Evolutionary conservation across 2,329 filamentous ascomycete species (phyloP), one percentile per base, ranked within the genome.

Genomic region (Blastomyces gilchristii): DNA sequence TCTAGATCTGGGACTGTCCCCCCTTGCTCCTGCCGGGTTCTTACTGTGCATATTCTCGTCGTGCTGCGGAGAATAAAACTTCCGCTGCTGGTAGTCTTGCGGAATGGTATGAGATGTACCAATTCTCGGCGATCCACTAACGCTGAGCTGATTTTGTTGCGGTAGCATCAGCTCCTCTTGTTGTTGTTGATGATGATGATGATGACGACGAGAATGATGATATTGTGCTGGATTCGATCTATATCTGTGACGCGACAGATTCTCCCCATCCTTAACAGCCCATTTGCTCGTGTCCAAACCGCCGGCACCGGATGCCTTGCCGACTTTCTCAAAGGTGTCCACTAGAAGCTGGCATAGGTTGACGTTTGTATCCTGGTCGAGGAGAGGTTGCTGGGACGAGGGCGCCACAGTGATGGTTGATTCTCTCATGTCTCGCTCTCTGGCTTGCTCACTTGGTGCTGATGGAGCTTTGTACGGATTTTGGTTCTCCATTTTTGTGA

Each of bases 241-340:
- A 9, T 41, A 9, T 8, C 18, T 22, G 9, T 56, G 39, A n/a
- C 3, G 31, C 56, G 58, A n/a, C 9, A 39, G n/a, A 22, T 9
- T 60, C 18, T 41, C 45, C 28, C 31, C 49, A 11, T 25, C 34
- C 22, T 54, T 41, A 12, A 49, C 45, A 25, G 65, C 65, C 65
- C 65, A 67, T 8, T 60, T 61, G 58, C 65, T 67, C 5, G 34
- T 56, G 37, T 63, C 63, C 6, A 67, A 58, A 2, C 64, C 65
- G n/a, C 62, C 53, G 28, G 54, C 18, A 11, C 58, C 59, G 11
- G 50, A 52, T n/a, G 56, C 54, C 37, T 57, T 58, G 54, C 61
- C 63, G 45, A 66, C 52, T 60, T 63, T 37, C n/a, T 66, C 62
- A 31, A 67, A 64, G 34, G 63, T 47, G 14, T 66, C 63, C 31